Percentiles rank a stretch among this genome's conserved stretches.
phyloP scores from a whole-genome alignment of 108 stramenopile genomes.

The Thalassiosira profunda region DNA sequence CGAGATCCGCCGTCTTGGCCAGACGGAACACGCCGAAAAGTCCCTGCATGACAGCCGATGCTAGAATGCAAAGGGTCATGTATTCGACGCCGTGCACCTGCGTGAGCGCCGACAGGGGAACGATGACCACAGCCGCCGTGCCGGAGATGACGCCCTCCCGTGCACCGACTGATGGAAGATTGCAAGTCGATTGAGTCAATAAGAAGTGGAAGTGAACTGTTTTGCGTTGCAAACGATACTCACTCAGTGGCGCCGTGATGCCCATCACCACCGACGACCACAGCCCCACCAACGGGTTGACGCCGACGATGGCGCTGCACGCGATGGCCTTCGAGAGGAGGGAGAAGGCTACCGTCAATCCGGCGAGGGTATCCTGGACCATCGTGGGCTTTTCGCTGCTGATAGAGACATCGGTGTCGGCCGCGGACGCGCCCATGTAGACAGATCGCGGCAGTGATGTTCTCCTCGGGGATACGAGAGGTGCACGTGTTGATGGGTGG shows the following conservation, averaged over 20 bases:
- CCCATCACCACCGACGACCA: conserved; percentile 52
- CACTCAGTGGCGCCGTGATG: conserved; percentile 24
- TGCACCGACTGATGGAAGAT: conserved; percentile 9
- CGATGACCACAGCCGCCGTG: conserved; percentile 39
- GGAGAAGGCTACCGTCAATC: conserved; percentile 47
- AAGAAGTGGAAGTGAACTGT: background rate
- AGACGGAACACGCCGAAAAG: conserved; percentile 28
- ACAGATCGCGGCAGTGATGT: too few species aligned
- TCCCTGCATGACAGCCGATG: conserved; percentile 33
- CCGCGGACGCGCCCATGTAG: too few species aligned
- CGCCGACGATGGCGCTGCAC: conserved; percentile 40
- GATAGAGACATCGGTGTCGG: too few species aligned
- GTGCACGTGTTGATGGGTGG: too few species aligned
- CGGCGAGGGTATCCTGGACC: conserved; percentile 32
- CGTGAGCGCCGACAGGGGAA: conserved; percentile 35
- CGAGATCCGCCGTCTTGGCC: conserved; percentile 41
- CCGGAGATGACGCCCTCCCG: conserved; percentile 44
- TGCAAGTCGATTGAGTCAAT: background rate
- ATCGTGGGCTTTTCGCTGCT: too few species aligned
- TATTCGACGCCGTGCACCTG: conserved; percentile 27
- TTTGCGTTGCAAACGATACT: background rate
- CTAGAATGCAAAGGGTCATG: conserved; percentile 33
- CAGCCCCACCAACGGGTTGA: conserved; percentile 41
- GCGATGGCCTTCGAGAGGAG: conserved; percentile 42
- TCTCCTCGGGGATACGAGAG: too few species aligned